These are phyloP conservation scores for Cenchrus purpureus DNA, from an alignment of 176 grass and related monocot species.

Conservation along the genomic window DNA sequence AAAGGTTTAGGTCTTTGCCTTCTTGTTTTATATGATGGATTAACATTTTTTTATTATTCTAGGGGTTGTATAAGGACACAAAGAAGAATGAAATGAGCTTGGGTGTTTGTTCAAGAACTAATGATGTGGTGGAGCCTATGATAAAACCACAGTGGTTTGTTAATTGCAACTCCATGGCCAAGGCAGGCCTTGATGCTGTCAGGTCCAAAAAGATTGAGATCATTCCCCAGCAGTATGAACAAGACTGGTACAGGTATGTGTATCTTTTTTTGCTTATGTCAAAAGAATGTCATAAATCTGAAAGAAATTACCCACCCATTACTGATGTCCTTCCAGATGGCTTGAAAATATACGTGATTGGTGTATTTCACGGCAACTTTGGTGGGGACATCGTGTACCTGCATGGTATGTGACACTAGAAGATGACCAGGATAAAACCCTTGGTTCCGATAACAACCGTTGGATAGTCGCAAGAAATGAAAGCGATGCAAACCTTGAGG, in stretches of 20 bases:
- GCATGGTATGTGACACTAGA: slow-evolving; percentile 84
- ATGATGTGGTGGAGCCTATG: slow-evolving; percentile 88
- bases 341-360: slow-evolving; percentile 93
- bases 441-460: slow-evolving; percentile 67
- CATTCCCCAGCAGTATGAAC: slow-evolving; percentile 91
- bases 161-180: slow-evolving; percentile 83
- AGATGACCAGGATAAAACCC: slow-evolving; percentile 63
- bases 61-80: slow-evolving; percentile 75
- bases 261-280: not conserved
- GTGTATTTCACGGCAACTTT: slow-evolving; percentile 92
- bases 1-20: not conserved
- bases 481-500: slow-evolving; percentile 60
- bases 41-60: slow-evolving; percentile 36
- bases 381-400: slow-evolving; percentile 92
- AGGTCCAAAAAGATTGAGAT: slow-evolving; percentile 84
- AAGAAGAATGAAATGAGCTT: slow-evolving; percentile 97
- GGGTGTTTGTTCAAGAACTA: slow-evolving; percentile 86
- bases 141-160: slow-evolving; percentile 95
- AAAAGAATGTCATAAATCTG: slow-evolving; percentile 2
- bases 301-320: slow-evolving; percentile 20
- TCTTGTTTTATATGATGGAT: not conserved
- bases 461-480: slow-evolving; percentile 96
- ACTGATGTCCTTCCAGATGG: slow-evolving; percentile 63
- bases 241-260: slow-evolving; percentile 88
- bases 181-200: slow-evolving; percentile 76